These are phyloP conservation scores for Hyphochytrium catenoides DNA, from an alignment of 352 stramenopile genomes.

Conservation along the genomic window DNA sequence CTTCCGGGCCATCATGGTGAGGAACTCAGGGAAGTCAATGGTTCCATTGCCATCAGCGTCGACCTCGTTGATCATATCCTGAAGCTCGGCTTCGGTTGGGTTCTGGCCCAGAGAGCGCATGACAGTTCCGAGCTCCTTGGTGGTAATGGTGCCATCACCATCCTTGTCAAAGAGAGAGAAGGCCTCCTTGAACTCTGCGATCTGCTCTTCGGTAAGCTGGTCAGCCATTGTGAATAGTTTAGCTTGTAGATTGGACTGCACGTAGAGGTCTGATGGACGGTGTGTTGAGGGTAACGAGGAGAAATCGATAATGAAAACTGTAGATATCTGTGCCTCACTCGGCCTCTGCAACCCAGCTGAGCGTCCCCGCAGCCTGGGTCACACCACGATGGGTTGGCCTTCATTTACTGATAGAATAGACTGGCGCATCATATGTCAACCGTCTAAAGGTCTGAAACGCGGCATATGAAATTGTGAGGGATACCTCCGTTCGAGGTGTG, in stretches of 20 bases:
- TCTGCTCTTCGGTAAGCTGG: conserved; percentile 81
- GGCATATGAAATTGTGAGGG: no score
- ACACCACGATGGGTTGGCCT: no score
- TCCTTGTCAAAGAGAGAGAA: conserved; percentile 99
- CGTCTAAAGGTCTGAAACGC: no score
- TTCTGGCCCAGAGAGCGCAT: conserved; percentile 96
- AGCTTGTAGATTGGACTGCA: no score
- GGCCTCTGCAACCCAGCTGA: no score
- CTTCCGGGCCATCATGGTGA: conserved; percentile 98
- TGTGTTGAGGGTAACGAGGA: conserved; percentile 16
- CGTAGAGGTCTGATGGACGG: no score
- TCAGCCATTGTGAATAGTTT: conserved; percentile 51
- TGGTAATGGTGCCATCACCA: conserved; percentile 94
- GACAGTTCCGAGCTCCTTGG: conserved; percentile 94
- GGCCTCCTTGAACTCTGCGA: conserved; percentile 99
- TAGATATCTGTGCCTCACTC: no score
- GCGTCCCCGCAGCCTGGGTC: no score
- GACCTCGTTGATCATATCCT: conserved; percentile 99
- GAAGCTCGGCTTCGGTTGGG: conserved; percentile 88
- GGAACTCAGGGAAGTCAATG: conserved; percentile 99
- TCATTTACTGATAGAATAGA: no score
- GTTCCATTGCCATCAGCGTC: conserved; percentile 97
- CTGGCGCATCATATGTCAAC: no score
- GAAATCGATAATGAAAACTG: conserved; percentile 21
- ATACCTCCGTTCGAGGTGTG: no score